These are phyloP conservation scores for Ogataea paraovalis DNA, from an alignment of 805 yeast species.

Conservation along the genomic window DNA sequence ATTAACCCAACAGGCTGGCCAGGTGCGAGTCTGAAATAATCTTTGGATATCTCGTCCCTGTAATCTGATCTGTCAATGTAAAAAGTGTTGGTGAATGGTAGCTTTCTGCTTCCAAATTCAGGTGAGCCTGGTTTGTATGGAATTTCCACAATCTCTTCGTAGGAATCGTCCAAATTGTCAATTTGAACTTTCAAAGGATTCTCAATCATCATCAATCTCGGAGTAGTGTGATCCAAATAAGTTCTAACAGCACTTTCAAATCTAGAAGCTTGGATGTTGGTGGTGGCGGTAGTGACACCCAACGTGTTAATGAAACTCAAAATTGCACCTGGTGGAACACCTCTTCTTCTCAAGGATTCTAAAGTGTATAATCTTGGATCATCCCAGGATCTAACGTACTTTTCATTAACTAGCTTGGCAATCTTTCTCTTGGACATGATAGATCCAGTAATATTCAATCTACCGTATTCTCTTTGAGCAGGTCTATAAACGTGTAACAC, in stretches of 20 bases:
- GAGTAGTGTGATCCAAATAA: constrained; percentile 85
- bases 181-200: constrained; percentile 82
- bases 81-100: constrained; percentile 72
- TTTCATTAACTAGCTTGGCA: constrained; percentile 81
- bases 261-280: constrained; percentile 85
- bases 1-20: constrained; percentile 92
- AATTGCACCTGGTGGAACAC: constrained; percentile 98
- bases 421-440: constrained; percentile 93
- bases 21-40: constrained; percentile 91
- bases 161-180: constrained; percentile 77
- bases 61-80: constrained; percentile 90
- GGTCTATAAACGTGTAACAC: constrained; percentile 94
- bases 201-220: constrained; percentile 89
- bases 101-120: constrained; percentile 67
- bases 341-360: constrained; percentile 93
- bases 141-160: constrained; percentile 62
- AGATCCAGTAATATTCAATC: constrained; percentile 92
- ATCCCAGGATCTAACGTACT: constrained; percentile 92
- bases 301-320: constrained; percentile 87
- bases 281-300: constrained; percentile 93
- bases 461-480: constrained; percentile 97
- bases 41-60: constrained; percentile 60
- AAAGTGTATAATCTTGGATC: constrained; percentile 95
- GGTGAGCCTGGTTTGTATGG: constrained; percentile 88
- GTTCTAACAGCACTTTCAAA: constrained; percentile 87